Base-by-base conservation (phyloP, 2,329 filamentous ascomycete species). In the Sclerotinia borealis region DNA sequence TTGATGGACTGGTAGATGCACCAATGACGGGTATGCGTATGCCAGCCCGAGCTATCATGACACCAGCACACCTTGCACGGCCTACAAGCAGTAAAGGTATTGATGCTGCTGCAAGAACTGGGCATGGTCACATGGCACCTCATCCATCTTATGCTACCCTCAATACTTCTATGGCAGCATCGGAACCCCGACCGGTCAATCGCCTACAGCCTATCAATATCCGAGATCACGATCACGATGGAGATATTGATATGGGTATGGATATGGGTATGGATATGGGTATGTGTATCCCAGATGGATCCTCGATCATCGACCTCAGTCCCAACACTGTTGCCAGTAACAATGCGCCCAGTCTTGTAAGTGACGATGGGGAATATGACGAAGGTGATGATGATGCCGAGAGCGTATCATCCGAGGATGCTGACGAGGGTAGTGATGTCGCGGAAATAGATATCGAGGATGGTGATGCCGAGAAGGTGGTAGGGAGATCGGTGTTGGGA, bases 301-400 rank as follows among this genome's bases (percentile, higher is more conserved):
- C 85, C 63, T 79, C 85, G 72, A 84, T 86, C 61, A 79, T 80
- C 52, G 85, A 90, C 61, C 76, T 90, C 63, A 91, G 87, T 70
- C 89, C 89, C 6, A 85, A 86, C 70, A 89, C 87, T 0, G 77
- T 87, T 50, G 81, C 87, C 58, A 89, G 88, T 74, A 91, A 91
- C 75, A 90, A 90, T 68, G 89, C 90, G 10, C 90, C 90, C 27
- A 92, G 88, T 70, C 81, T 93, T 55, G 89, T 92, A 72, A 91
- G 89, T 76, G 90, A 93, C 75, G 89, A 92, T 72, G 88, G 89
- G 69, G 89, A 92, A 73, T 91, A 89, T 71, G 89, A 90, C 68
- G 87, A 88, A 62, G 90, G 87, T 1, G 85, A 89, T 63, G 85
- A 85, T 64, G 78, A 78, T 61, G 83, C 81, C 63, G 83, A 85